Evolutionary conservation across 805 yeast genomes (phyloP).

Genomic region (Peterozyma toletana): DNA sequence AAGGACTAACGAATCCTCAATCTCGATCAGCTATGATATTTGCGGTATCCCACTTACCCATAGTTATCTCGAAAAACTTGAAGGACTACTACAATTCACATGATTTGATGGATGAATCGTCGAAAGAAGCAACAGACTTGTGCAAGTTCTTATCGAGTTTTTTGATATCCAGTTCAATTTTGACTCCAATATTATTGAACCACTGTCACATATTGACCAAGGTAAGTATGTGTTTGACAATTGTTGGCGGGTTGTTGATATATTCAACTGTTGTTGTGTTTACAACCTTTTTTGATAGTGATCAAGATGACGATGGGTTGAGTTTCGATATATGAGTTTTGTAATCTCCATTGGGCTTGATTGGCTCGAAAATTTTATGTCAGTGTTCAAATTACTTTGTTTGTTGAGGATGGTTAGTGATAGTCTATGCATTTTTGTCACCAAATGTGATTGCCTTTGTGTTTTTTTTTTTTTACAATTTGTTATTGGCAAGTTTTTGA

Average conservation of each 20-base stretch:
- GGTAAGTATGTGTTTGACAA: constrained; percentile 69
- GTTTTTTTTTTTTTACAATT: no score
- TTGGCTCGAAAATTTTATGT: no score
- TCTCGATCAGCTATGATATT: constrained; percentile 43
- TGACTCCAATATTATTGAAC: constrained; percentile 59
- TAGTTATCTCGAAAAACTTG: constrained; percentile 31
- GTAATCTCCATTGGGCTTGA: no score
- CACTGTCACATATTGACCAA: constrained; percentile 69
- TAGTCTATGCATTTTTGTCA: no score
- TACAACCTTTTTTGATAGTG: constrained; percentile 65
- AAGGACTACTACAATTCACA: constrained; percentile 12
- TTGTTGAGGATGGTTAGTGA: no score
- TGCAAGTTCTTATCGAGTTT: constrained; percentile 78
- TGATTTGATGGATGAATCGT: constrained; percentile 57
- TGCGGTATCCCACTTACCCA: constrained; percentile 67
- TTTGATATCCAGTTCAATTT: constrained; percentile 37
- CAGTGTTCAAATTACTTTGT: no score
- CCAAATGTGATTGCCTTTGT: no score
- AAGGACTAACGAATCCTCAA: not conserved
- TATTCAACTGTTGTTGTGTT: constrained; percentile 80
- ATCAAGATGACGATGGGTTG: constrained; percentile 31
- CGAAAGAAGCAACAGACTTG: constrained; percentile 43
- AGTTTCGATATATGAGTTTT: constrained; percentile 13
- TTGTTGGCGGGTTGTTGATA: constrained; percentile 74
- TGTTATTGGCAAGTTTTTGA: no score